Base-by-base conservation (phyloP, 1,139 yeast species). In the Hansenula lynferdii region DNA sequence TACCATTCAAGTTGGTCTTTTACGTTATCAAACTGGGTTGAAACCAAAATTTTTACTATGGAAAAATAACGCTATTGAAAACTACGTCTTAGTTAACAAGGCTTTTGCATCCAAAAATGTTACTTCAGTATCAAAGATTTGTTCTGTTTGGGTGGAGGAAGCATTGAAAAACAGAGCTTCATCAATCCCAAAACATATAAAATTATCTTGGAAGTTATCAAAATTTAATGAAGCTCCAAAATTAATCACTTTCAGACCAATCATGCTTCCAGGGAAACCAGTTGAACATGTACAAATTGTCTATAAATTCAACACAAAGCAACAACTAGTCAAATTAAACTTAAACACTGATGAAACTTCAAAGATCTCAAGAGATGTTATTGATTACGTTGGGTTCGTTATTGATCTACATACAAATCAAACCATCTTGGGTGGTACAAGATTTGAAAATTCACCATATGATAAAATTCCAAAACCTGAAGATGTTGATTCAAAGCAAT, bases 321-420 rank as follows among this genome's bases (percentile, higher is more conserved):
- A 89, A 61, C 75, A 79, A 50, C 66, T 89, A 46, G 66, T 70
- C 37, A 70, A 71, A 44, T 61, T 73, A 37, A 68, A 79, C 31
- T 60, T 72, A 24, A 64, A 67, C 23, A 61, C 68, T 12, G 72
- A 70, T 8, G 65, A 75, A 38, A 67, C 66, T 6, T 69, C 65
- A 19, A 67, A 67, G 28, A 60, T 67, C 18, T 83, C 78, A 50
- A 72, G 80, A 46, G 72, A 73, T 42, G 80, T 85, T 35, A 70
- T 75, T 18, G 96, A 87, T 58, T 80, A 86, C 57, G 69, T 84
- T 43, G 94, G 85, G 0, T 86, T 75, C 60, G 72, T 87, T 30
- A 71, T 87, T 50, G 86, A 89, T 57, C 85, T 95, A 12, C 75
- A 76, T 47, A 72, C 80, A 23, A 73, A 80, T 41, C 79, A 80